Conservation (phyloP, 176 grass and related monocot genomes). For the Avena insularis region DNA sequence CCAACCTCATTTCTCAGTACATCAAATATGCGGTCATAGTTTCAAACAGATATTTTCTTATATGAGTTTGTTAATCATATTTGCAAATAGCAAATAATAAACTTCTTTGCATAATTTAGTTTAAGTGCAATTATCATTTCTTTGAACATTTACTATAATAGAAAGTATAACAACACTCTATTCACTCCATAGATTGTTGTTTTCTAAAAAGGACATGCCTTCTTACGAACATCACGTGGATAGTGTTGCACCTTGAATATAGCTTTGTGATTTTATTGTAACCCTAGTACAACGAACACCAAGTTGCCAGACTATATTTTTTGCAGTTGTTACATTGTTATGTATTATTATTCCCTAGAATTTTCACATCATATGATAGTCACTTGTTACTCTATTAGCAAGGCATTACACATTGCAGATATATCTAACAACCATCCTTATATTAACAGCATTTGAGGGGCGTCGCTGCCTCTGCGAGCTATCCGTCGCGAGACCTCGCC, state of each 20-base stretch:
- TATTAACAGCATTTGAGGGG: slow-evolving; percentile 31
- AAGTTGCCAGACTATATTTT: background rate
- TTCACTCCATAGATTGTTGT: too few relatives aligned
- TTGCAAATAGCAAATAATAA: background rate
- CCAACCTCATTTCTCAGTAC: background rate
- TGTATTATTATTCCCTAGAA: background rate
- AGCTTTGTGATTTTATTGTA: background rate
- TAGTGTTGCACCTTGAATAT: too few relatives aligned
- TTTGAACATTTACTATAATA: background rate
- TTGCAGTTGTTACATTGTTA: too few relatives aligned
- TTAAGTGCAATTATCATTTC: background rate
- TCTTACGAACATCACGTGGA: too few relatives aligned
- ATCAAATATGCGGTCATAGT: too few relatives aligned
- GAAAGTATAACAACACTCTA: too few relatives aligned
- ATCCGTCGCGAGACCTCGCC: background rate
- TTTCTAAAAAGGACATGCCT: too few relatives aligned
- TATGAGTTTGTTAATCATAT: too few relatives aligned
- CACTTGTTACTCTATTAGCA: background rate
- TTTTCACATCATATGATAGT: background rate
- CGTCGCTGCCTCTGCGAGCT: too few relatives aligned
- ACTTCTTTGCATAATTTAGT: background rate
- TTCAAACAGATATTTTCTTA: too few relatives aligned
- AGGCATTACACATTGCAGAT: background rate
- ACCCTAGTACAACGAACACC: background rate
- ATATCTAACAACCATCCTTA: background rate